Conservation (phyloP, 495 filamentous ascomycete species). For the Penicilliopsis zonata region DNA sequence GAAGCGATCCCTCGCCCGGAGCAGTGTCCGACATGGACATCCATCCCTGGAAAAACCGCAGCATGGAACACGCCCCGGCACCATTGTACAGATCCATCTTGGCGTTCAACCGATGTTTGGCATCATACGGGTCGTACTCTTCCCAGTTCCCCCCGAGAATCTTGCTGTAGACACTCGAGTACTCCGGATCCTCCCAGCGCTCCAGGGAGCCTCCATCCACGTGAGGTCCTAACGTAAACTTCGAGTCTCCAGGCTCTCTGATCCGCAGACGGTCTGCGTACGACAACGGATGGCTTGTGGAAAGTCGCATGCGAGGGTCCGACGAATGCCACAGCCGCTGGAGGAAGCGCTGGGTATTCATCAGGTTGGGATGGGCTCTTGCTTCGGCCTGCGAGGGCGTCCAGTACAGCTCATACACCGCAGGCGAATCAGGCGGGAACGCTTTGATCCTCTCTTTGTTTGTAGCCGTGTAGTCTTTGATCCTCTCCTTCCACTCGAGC, state of each 20-base stretch:
- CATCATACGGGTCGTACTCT: conserved; percentile 70
- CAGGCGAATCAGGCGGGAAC: conserved; percentile 49
- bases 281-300: conserved; percentile 50
- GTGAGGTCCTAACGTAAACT: conserved; percentile 79
- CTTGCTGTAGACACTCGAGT: conserved; percentile 60
- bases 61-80: conserved; percentile 70
- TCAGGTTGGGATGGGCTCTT: conserved; percentile 56
- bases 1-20: conserved; percentile 65
- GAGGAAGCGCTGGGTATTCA: conserved; percentile 57
- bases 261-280: conserved; percentile 84
- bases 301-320: conserved; percentile 48
- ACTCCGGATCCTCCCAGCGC: conserved; percentile 74
- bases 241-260: conserved; percentile 44
- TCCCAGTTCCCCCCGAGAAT: conserved; percentile 74
- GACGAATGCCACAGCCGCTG: conserved; percentile 65
- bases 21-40: conserved; percentile 62
- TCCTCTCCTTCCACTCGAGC: conserved; percentile 31
- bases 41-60: conserved; percentile 86
- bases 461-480: conserved; percentile 46
- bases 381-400: conserved; percentile 63
- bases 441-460: conserved; percentile 39
- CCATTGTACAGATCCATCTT: conserved; percentile 72
- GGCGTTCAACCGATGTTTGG: conserved; percentile 51
- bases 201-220: conserved; percentile 77
- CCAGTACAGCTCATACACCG: conserved; percentile 89